Conservation (phyloP, 2,329 filamentous ascomycete species). For the Talaromyces amestolkiae region DNA sequence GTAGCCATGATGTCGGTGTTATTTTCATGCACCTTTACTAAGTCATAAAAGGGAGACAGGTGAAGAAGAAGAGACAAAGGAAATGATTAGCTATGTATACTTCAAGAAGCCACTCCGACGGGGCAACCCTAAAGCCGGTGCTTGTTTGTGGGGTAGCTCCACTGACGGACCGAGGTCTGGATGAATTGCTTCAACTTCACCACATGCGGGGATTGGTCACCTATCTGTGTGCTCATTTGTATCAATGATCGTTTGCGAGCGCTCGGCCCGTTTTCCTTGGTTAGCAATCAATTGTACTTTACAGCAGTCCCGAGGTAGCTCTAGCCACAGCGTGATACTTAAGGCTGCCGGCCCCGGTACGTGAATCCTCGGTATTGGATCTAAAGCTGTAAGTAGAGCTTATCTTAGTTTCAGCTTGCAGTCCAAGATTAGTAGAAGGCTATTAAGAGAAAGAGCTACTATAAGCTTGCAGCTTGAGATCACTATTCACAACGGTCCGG, state of each 20-base stretch:
- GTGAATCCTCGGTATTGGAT: neutral
- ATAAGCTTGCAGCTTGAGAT: neutral
- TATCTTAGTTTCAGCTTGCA: neutral
- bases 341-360: neutral
- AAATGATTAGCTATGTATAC: neutral
- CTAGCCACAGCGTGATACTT: neutral
- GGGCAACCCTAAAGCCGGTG: neutral
- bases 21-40: neutral
- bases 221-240: neutral
- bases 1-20: slow-evolving; percentile 17
- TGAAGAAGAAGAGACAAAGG: neutral
- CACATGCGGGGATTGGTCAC: neutral
- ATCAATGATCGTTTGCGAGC: neutral
- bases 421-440: neutral
- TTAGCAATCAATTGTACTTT: neutral
- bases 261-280: neutral
- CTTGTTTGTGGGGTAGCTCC: slow-evolving; percentile 15
- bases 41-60: neutral
- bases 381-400: neutral
- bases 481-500: neutral
- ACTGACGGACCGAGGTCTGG: slow-evolving; percentile 12
- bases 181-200: neutral
- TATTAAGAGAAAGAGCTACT: neutral
- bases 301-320: neutral
- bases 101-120: neutral